Conservation (phyloP, 306 rosid species). For the Cicer bijugum region DNA sequence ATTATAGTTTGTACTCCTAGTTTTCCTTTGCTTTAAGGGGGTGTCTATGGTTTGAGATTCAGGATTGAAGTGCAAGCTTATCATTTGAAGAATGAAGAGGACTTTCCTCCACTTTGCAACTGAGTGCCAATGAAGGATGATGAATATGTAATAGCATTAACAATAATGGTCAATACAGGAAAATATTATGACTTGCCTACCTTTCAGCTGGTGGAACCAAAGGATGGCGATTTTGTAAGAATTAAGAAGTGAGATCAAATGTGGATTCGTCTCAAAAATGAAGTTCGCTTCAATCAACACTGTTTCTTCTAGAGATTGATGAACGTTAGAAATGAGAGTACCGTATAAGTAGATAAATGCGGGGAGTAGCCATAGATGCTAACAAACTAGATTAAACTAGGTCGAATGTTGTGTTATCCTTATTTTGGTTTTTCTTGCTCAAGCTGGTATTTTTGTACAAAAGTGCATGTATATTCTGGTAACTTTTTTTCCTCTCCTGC, state of each 20-base stretch:
- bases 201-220: constrained; percentile 52
- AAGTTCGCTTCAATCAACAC: constrained; percentile 48
- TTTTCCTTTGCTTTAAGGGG: constrained; percentile 51
- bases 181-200: constrained; percentile 51
- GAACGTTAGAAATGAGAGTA: constrained; percentile 48
- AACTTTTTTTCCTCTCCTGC: constrained; percentile 31
- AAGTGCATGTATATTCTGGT: constrained; percentile 55
- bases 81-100: constrained; percentile 64
- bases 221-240: constrained; percentile 56
- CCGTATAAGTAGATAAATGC: constrained; percentile 47
- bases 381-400: constrained; percentile 52
- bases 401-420: constrained; percentile 41
- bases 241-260: constrained; percentile 51
- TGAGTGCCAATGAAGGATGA: constrained; percentile 56
- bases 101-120: constrained; percentile 61
- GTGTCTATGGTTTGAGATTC: constrained; percentile 61
- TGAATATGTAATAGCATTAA: constrained; percentile 53
- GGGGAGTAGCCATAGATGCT: constrained; percentile 55
- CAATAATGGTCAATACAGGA: constrained; percentile 56
- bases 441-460: constrained; percentile 48
- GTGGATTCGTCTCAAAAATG: constrained; percentile 51
- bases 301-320: constrained; percentile 43
- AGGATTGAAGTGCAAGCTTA: constrained; percentile 56
- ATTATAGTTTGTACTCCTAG: constrained; percentile 47
- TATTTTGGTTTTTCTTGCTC: constrained; percentile 43